A percentile compares a stretch with the other conserved stretches of the same genome.
Evolutionary conservation across 148 eudicot genomes (phyloP).

Genomic region (Nyssa sinensis): DNA sequence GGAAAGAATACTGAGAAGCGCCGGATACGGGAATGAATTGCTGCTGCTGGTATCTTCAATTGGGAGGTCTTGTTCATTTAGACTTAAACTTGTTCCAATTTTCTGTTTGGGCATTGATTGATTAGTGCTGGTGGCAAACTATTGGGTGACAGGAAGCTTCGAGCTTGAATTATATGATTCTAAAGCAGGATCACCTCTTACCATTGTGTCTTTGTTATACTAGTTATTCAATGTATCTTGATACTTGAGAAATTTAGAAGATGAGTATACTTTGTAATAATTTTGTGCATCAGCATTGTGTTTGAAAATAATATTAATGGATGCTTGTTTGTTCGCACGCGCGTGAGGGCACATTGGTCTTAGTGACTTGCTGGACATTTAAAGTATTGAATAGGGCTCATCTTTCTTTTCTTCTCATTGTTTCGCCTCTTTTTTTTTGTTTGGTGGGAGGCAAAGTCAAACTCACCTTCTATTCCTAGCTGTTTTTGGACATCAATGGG

Average conservation of each 20-base stretch:
- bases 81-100: not conserved
- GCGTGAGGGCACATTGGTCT: not conserved
- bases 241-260: not conserved
- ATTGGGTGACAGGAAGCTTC: too few species aligned
- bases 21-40: slow-evolving; percentile 59
- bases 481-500: too few species aligned
- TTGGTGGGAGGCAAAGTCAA: not conserved
- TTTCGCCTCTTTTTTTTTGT: too few species aligned
- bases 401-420: not conserved
- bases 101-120: not conserved
- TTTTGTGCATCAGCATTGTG: not conserved
- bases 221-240: not conserved
- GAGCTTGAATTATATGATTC: too few species aligned
- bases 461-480: not conserved
- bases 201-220: not conserved
- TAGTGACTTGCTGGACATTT: not conserved
- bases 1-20: slow-evolving; percentile 42
- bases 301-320: not conserved
- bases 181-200: slow-evolving; percentile 8
- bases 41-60: slow-evolving; percentile 71
- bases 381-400: not conserved
- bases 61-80: slow-evolving; percentile 60
- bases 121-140: not conserved
- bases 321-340: not conserved
- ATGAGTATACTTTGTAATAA: not conserved